These are phyloP conservation scores for Entonaema liquescens DNA, from an alignment of 495 filamentous ascomycete species.

Conservation along the genomic window DNA sequence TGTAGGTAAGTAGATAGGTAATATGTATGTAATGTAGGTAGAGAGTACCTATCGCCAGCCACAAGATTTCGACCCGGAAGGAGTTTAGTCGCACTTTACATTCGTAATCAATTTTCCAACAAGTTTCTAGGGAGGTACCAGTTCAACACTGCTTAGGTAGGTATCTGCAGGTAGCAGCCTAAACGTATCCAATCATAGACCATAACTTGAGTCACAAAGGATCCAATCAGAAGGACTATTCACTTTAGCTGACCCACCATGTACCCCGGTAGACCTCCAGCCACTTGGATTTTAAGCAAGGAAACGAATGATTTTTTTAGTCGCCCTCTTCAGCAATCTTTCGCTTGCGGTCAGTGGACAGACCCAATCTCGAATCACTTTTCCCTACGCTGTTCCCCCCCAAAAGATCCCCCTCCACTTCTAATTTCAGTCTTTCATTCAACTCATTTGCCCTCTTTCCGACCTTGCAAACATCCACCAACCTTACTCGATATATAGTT, in stretches of 20 bases:
- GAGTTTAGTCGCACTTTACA: slow-evolving; percentile 4
- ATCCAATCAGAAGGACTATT: slow-evolving; percentile 20
- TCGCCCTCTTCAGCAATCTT: slow-evolving; percentile 34
- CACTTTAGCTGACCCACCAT: slow-evolving; percentile 1
- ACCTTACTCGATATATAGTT: slow-evolving; percentile 30
- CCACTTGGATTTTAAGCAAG: slow-evolving; percentile 39
- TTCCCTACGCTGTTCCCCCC: slow-evolving; percentile 31
- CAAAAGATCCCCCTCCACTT: slow-evolving; percentile 31
- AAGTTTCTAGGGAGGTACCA: slow-evolving; percentile 1
- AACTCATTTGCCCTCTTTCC: slow-evolving; percentile 37
- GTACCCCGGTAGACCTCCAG: slow-evolving; percentile 32
- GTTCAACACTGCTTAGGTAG: not conserved
- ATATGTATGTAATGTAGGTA: not conserved
- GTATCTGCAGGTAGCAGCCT: slow-evolving; percentile 3
- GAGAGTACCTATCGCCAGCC: not conserved
- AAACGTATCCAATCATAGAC: slow-evolving; percentile 20
- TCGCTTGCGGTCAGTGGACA: slow-evolving; percentile 36
- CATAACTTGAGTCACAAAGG: slow-evolving; percentile 20
- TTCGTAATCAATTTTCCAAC: slow-evolving; percentile 9
- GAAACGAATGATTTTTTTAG: slow-evolving; percentile 38
- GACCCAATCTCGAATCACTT: slow-evolving; percentile 34
- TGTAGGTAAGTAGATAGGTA: not conserved
- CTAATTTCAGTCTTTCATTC: slow-evolving; percentile 40
- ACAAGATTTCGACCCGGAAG: slow-evolving; percentile 10
- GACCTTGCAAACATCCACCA: slow-evolving; percentile 30